Evolutionary conservation across 495 filamentous ascomycete genomes (phyloP).

Genomic region (Oidiodendron maius): DNA sequence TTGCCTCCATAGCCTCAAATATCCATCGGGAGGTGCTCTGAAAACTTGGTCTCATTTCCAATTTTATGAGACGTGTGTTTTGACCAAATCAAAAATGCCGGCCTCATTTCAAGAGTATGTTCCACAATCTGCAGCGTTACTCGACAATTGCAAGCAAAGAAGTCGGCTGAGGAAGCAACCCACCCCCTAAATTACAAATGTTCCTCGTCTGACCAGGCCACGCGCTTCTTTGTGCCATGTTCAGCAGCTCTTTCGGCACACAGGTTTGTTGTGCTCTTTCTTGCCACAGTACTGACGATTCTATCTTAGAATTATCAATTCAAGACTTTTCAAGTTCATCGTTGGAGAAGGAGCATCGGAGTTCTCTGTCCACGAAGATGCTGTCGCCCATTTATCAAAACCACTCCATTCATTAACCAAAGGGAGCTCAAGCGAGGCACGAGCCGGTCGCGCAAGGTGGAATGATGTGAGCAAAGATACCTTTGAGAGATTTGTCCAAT

Average conservation of each 20-base stretch:
- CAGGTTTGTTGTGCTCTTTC: neutral
- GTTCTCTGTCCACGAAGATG: slow-evolving; percentile 11
- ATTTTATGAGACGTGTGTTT: neutral
- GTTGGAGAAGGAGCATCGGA: slow-evolving; percentile 5
- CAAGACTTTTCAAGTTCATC: slow-evolving; percentile 10
- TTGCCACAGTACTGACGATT: slow-evolving; percentile 4
- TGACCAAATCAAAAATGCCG: slow-evolving; percentile 9
- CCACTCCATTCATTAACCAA: slow-evolving; percentile 7
- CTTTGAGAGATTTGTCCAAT: slow-evolving; percentile 17
- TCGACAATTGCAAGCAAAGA: no score
- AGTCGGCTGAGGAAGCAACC: no score
- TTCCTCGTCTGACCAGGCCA: no score
- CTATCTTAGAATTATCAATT: slow-evolving; percentile 14
- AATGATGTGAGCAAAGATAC: slow-evolving; percentile 17
- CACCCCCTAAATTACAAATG: no score
- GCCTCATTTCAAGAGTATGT: slow-evolving; percentile 17
- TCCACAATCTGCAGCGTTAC: no score
- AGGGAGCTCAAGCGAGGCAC: slow-evolving; percentile 11
- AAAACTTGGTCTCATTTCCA: neutral
- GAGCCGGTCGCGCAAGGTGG: slow-evolving; percentile 8
- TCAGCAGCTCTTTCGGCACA: no score
- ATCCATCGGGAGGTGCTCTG: neutral
- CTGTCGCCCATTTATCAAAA: slow-evolving; percentile 9
- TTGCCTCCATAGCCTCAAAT: neutral
- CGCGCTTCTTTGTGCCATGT: no score